Base-by-base conservation (phyloP, 345 rosid genomes). In the Passiflora organensis region DNA sequence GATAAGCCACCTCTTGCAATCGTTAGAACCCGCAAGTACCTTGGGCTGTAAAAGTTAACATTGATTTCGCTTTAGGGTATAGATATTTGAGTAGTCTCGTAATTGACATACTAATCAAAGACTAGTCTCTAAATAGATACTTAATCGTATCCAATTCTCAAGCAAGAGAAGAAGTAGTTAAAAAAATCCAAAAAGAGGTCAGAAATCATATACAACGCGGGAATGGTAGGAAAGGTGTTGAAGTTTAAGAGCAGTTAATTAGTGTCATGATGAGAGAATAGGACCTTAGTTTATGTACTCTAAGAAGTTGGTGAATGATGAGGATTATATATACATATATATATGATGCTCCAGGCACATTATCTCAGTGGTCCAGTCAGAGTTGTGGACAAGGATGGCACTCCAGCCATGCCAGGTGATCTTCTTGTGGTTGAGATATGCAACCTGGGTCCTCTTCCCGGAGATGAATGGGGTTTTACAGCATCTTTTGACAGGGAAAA, bases 391-490 rank as follows among this genome's bases (percentile, higher is more conserved):
- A 60, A 63, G 59, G 78, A 86, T 18, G 93, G 87, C 19, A 62
- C 72, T 58, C 81, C 86, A 3, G 96, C 94, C 0, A 82, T 64
- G 70, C 84, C 93, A 10, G 89, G 93, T 0, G 95, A 88, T 71
- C 89, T 86, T 53, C 95, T 91, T 4, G 78, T 58, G 23, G 93
- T 88, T 34, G 93, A 91, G 69, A 88, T 86, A 56, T 82, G 96
- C 58, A 81, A 91, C 60, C 66, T 88, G 73, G 96, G 95, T 71
- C 96, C 96, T 71, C 69, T 91, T 1, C 82, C 85, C 6, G 93
- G 90, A 9, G 82, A 86, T 66, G 98, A 91, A 80, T 86, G 96
- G 98, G 96, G 93, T 2, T 91, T 39, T 50, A 82, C 95, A 43
- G 91, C 80, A 42, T 72, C 82, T 1, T 82, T 82, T 58, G 93